These are phyloP conservation scores for Talaromyces rugulosus DNA, from an alignment of 2,329 filamentous ascomycete genomes.

Conservation along the genomic window DNA sequence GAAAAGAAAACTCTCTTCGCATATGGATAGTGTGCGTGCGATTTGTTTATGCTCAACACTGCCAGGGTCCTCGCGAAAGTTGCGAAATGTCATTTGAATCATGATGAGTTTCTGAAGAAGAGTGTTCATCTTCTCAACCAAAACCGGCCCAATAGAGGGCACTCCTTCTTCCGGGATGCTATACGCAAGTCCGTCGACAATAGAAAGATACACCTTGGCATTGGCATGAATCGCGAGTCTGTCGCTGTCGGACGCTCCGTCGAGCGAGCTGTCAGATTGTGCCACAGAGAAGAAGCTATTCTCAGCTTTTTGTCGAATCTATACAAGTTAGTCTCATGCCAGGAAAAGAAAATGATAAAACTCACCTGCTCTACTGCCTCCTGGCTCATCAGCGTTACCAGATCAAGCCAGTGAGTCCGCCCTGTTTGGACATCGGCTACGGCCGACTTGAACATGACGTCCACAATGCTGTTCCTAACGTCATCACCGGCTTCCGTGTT, in stretches of 20 bases:
- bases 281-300: slow-evolving; percentile 35
- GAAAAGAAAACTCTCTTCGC: slow-evolving; percentile 31
- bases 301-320: slow-evolving; percentile 40
- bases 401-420: slow-evolving; percentile 35
- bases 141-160: slow-evolving; percentile 25
- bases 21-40: slow-evolving; percentile 18
- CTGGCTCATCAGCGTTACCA: slow-evolving; percentile 34
- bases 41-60: slow-evolving; percentile 13
- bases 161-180: slow-evolving; percentile 33
- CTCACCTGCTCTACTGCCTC: slow-evolving; percentile 34
- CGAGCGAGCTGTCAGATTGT: slow-evolving; percentile 22
- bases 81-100: slow-evolving; percentile 23
- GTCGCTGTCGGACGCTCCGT: slow-evolving; percentile 13
- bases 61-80: slow-evolving; percentile 16
- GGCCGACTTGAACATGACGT: slow-evolving; percentile 38
- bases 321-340: slow-evolving; percentile 11
- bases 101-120: slow-evolving; percentile 34
- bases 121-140: slow-evolving; percentile 39
- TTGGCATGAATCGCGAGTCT: slow-evolving; percentile 23
- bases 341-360: background rate
- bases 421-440: slow-evolving; percentile 31
- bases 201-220: slow-evolving; percentile 34
- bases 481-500: slow-evolving; percentile 24
- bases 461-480: slow-evolving; percentile 29
- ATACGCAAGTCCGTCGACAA: slow-evolving; percentile 35